These are phyloP conservation scores for Candida tibetensis DNA, from an alignment of 805 yeast species.

Conservation along the genomic window DNA sequence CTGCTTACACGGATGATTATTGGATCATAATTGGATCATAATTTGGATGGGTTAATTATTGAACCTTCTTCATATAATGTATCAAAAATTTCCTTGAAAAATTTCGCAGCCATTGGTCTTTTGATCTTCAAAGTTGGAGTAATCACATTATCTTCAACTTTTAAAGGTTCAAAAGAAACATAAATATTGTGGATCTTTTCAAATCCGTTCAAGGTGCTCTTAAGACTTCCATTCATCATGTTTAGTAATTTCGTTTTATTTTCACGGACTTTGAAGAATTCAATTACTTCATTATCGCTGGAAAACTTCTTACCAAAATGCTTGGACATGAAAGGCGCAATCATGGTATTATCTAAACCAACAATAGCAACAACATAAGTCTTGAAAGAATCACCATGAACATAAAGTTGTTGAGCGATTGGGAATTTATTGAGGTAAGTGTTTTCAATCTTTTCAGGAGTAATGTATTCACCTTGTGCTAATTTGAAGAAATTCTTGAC, in stretches of 20 bases:
- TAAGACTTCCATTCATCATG: conserved; percentile 21
- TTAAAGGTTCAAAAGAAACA: conserved; percentile 34
- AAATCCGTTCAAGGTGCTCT: conserved; percentile 23
- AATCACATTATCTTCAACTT: conserved; percentile 55
- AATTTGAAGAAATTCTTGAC: conserved; percentile 76
- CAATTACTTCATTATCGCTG: conserved; percentile 9
- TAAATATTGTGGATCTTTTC: conserved; percentile 34
- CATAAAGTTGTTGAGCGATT: conserved; percentile 50
- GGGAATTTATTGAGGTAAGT: conserved; percentile 54
- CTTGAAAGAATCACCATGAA: conserved; percentile 62
- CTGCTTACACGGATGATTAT: too few species aligned
- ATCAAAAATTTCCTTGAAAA: conserved; percentile 24
- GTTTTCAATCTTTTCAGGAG: conserved; percentile 74
- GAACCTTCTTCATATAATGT: conserved; percentile 38
- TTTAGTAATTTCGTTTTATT: conserved; percentile 20
- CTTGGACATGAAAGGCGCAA: conserved; percentile 8
- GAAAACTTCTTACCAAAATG: conserved; percentile 11
- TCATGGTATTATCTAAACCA: conserved; percentile 53
- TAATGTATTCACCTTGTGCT: conserved; percentile 56
- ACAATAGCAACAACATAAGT: conserved; percentile 57
- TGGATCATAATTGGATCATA: too few species aligned
- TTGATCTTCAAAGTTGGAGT: conserved; percentile 65
- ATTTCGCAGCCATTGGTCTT: conserved; percentile 36
- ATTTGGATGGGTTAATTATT: conserved; percentile 11
- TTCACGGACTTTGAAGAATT: conserved; percentile 14